Conservation (phyloP, 345 rosid genomes). For the Eucalyptus viminalis region DNA sequence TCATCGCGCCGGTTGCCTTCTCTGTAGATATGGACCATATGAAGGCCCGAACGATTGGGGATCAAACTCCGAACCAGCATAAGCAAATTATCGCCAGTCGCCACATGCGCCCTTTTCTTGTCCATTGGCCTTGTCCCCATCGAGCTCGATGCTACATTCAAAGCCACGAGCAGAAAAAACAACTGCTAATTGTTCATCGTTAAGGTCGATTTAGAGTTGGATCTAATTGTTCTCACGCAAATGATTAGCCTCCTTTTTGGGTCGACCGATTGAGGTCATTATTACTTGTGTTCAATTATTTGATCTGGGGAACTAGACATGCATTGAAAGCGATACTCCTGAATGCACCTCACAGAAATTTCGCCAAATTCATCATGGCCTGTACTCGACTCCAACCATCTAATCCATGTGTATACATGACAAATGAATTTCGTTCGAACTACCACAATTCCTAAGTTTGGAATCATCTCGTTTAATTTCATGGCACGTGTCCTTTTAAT, state of each 20-base stretch:
- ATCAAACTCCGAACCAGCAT: neutral
- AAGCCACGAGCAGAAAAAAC: neutral
- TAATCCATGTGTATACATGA: neutral
- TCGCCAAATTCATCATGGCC: neutral
- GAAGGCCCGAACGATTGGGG: neutral
- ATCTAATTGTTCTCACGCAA: neutral
- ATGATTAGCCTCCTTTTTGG: neutral
- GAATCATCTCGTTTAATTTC: too few relatives aligned
- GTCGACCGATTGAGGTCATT: neutral
- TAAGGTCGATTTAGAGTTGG: neutral
- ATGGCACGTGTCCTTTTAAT: too few relatives aligned
- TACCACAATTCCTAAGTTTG: too few relatives aligned
- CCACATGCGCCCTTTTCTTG: neutral
- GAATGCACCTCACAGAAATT: neutral
- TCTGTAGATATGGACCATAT: neutral
- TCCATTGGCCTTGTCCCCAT: neutral
- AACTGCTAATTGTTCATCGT: neutral
- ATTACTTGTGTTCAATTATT: neutral
- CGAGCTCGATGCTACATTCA: neutral
- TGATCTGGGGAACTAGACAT: neutral
- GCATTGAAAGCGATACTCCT: too few relatives aligned
- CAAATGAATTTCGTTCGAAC: neutral
- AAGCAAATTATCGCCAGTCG: neutral
- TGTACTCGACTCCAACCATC: neutral
- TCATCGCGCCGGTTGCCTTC: neutral